Conservation (phyloP, 225 moss, liverwort and hornwort genomes). For the Rhytidiadelphus loreus region DNA sequence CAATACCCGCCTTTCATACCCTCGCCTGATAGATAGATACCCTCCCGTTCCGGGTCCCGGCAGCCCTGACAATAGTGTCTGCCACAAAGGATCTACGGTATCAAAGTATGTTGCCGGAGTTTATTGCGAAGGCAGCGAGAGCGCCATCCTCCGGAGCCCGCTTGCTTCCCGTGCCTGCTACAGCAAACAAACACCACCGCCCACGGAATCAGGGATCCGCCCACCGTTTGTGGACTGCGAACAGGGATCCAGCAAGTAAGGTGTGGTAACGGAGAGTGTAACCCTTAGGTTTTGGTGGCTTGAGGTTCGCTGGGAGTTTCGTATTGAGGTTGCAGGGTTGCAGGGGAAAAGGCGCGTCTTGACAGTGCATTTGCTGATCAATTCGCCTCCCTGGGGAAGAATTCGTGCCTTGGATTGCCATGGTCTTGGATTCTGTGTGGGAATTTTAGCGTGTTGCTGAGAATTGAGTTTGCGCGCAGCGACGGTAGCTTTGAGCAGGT, state of each 20-base stretch:
- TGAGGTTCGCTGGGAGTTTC: neutral
- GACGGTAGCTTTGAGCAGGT: neutral
- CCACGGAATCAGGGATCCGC: too few relatives aligned
- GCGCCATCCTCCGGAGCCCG: neutral
- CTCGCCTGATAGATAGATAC: neutral
- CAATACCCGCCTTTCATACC: neutral
- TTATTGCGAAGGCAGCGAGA: slow-evolving; percentile 10
- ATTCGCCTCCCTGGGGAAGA: neutral
- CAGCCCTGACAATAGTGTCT: neutral
- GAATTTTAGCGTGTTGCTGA: neutral
- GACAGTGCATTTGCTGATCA: slow-evolving; percentile 1
- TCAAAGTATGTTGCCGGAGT: neutral
- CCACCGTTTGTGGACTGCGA: neutral
- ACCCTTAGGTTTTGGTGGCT: neutral
- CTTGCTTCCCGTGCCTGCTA: neutral
- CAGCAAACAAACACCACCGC: neutral
- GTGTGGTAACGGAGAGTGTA: neutral
- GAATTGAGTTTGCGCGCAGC: neutral
- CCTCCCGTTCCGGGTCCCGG: neutral
- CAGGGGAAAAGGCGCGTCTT: neutral
- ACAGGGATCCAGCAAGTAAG: neutral
- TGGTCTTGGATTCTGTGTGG: neutral
- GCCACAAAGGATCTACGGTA: neutral
- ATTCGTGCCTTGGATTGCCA: neutral
- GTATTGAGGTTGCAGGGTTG: slow-evolving; percentile 10